Evolutionary conservation across 805 yeast genomes (phyloP).

Genomic region (Yamadazyma philogaea): DNA sequence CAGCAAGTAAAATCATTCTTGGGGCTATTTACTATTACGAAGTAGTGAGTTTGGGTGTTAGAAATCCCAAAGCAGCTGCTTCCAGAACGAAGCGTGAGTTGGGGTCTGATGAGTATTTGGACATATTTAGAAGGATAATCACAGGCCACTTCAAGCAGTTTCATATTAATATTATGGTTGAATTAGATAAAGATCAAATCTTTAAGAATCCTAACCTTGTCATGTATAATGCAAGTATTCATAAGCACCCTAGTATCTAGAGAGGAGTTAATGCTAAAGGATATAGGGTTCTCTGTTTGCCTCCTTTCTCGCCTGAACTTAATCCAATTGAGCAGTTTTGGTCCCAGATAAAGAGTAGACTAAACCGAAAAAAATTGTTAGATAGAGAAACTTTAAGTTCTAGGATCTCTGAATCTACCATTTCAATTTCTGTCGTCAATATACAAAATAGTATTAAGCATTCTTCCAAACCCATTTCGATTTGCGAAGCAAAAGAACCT

Average conservation of each 20-base stretch:
- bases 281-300: conserved; percentile 13
- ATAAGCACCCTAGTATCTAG: conserved; percentile 9
- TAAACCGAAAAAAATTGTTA: conserved; percentile 7
- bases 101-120: background rate
- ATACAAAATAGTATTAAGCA: conserved; percentile 4
- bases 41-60: conserved; percentile 11
- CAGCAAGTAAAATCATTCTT: conserved; percentile 8
- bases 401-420: conserved; percentile 10
- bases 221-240: conserved; percentile 17
- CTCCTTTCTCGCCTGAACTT: conserved; percentile 14
- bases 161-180: conserved; percentile 11
- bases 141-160: conserved; percentile 14
- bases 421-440: conserved; percentile 5
- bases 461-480: conserved; percentile 2
- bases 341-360: conserved; percentile 8
- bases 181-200: conserved; percentile 8
- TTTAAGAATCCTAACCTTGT: conserved; percentile 9
- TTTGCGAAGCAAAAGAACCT: conserved; percentile 1
- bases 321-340: conserved; percentile 18
- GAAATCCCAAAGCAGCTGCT: conserved; percentile 10
- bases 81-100: conserved; percentile 6
- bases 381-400: conserved; percentile 5
- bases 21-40: conserved; percentile 12
- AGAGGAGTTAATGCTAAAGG: conserved; percentile 12
- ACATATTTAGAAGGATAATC: conserved; percentile 10